Evolutionary conservation across 2,329 filamentous ascomycete genomes (phyloP), one percentile per base, ranked within the genome.

Genomic region (Calonectria multiphialidica): DNA sequence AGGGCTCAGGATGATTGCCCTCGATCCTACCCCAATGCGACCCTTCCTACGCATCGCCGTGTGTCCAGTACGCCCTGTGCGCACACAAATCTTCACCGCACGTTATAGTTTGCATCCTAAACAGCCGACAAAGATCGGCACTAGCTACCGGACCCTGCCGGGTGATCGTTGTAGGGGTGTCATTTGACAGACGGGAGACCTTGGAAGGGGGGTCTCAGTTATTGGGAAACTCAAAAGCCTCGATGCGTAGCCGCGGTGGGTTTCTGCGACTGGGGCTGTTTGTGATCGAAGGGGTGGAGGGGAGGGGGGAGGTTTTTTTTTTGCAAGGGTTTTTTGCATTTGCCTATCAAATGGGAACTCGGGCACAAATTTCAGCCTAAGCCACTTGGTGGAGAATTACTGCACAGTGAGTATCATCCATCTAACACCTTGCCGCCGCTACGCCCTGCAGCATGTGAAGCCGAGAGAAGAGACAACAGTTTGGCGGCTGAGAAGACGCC

Each of bases 161-260:
- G 53, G 53, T 59, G 53, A 59, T 59, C 53, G 33, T 59, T 59
- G 53, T 59, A 59, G 53, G 53, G 53, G 53, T 59, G 53, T 59
- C 33, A 59, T 59, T 59, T 59, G 53, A 57, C 53, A 57, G 53
- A 57, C 53, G 33, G 53, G 53, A 57, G 18, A 37, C 18, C n/a
- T 23, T 15, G 30, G 33, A 30, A 30, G 33, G 33, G 53, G 53
- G 53, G 53, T 59, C 35, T 59, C 53, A 59, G 21, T 59, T 40
- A 59, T 59, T 33, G 37, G 35, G 33, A 59, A 59, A 59, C 53
- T 59, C 35, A 59, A 59, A 59, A 40, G 33, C 1, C n/a, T 25
- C 35, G 35, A 23, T 50, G 47, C 23, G 47, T 50, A 30, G 23
- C 47, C 47, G 25, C 47, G 47, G 47, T 50, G 47, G 47, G 47